phyloP scores from a whole-genome alignment of 495 filamentous ascomycete species.

The Talaromyces stipitatus region DNA sequence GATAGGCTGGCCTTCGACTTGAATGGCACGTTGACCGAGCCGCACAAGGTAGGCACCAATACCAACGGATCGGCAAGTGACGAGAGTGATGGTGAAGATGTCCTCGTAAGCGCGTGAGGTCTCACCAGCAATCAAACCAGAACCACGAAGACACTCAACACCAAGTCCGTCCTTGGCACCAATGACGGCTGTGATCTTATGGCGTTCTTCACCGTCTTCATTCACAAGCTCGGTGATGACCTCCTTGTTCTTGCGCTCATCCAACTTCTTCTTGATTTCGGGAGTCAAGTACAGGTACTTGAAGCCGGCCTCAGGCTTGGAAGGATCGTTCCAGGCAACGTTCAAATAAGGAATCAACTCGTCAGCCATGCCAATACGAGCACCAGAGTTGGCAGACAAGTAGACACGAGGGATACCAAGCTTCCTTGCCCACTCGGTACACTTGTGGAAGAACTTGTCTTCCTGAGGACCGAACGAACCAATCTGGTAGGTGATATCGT shows the following conservation, averaged over 20 bases:
- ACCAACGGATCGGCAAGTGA: constrained; percentile 95
- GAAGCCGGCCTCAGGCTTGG: constrained; percentile 84
- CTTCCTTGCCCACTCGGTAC: constrained; percentile 88
- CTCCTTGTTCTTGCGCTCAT: constrained; percentile 67
- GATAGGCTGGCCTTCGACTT: constrained; percentile 98
- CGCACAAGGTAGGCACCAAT: constrained; percentile 98
- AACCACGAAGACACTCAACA: constrained; percentile 95
- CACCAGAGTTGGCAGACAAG: constrained; percentile 98
- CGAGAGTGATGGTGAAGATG: constrained; percentile 97
- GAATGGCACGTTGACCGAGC: constrained; percentile 93
- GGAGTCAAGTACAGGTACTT: constrained; percentile 96
- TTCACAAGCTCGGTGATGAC: constrained; percentile 83
- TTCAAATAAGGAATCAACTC: constrained; percentile 95
- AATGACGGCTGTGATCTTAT: constrained; percentile 92
- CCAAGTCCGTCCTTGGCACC: constrained; percentile 93
- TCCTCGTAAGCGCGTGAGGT: constrained; percentile 96
- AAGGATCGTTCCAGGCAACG: constrained; percentile 87
- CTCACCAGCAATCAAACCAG: constrained; percentile 95
- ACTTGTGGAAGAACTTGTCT: constrained; percentile 98
- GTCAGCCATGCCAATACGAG: constrained; percentile 92
- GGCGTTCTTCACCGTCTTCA: constrained; percentile 81
- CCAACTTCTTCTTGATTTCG: constrained; percentile 79
- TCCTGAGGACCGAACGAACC: constrained; percentile 94
- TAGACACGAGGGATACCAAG: constrained; percentile 95
- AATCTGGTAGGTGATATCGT: constrained; percentile 99